Base-by-base conservation (phyloP, 2,329 filamentous ascomycete species). In the Microcyclospora pomicola region DNA sequence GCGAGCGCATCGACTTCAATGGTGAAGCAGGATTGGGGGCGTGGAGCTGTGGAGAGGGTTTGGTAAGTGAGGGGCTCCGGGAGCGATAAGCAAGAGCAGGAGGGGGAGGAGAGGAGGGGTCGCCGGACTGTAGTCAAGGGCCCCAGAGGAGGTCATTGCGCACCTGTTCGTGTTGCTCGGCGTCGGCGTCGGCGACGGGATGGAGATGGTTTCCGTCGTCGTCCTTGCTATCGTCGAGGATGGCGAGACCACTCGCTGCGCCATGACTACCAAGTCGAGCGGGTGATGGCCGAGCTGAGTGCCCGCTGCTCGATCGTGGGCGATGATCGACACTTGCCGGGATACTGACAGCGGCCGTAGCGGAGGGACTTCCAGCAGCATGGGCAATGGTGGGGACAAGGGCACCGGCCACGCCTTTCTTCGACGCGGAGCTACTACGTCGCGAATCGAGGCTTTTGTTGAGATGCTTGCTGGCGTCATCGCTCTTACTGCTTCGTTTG, bases 401-500 rank as follows among this genome's bases (percentile, higher is more conserved):
- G 11, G 41, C 39, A 9, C 43, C 44, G 2, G 61, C 74, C 9
- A 77, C 59, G 28, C 81, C 80, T 56, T 85, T 87, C 61, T 82
- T 87, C 41, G 83, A 92, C 38, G 73, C 80, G 11, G 81, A 82
- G 60, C 87, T 95, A 56, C 84, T 93, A 32, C 88, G 80, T 37
- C 88, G 77, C 60, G 82, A 93, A 58, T 95, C 87, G 16, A 96
- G 72, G 57, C 84, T 94, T 63, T 84, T 92, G 42, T 80, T 87
- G 11, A 72, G 61, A 35, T 65, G 66, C 49, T 66, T 68, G 40
- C 62, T 65, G 24, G 66, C 68, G 40, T 69, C 45, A 52, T 60
- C 38, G 42, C 54, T 34, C 59, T 63, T 37, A 57, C 58, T 45
- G 59, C 61, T 60, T 42, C 63, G 61, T 29, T 64, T 63, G 40